Percentiles rank a stretch among this genome's conserved stretches.
phyloP scores from a whole-genome alignment of 352 stramenopile genomes.

The Pythium aristosporum region DNA sequence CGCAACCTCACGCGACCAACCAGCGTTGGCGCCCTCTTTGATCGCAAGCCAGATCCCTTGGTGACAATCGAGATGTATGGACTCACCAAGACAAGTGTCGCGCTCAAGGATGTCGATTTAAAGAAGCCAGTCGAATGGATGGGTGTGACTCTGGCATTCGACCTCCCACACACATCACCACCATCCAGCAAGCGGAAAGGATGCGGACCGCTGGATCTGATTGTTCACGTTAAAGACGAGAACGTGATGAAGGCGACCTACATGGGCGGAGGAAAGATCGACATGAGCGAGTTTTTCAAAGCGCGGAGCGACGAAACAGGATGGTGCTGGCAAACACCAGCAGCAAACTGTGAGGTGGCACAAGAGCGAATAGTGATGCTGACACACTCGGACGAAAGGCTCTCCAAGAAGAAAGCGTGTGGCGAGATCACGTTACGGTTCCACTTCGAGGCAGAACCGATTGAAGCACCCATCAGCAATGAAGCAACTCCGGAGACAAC shows the following conservation, averaged over 20 bases:
- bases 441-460: constrained; percentile 23
- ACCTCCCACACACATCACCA: constrained; percentile 15
- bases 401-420: constrained; percentile 37
- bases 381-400: constrained; percentile 33
- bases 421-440: constrained; percentile 41
- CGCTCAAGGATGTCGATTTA: constrained; percentile 39
- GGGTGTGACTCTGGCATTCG: constrained; percentile 24
- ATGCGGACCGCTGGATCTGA: constrained; percentile 21
- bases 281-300: constrained; percentile 34
- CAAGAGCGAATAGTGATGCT: constrained; percentile 25
- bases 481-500: neutral
- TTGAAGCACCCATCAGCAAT: neutral
- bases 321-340: constrained; percentile 11
- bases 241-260: constrained; percentile 45
- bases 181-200: constrained; percentile 20
- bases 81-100: constrained; percentile 14
- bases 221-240: constrained; percentile 42
- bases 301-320: neutral
- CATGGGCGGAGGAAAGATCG: constrained; percentile 39
- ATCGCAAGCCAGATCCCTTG: constrained; percentile 41
- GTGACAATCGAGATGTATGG: constrained; percentile 37
- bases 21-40: constrained; percentile 35
- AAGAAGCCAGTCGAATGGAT: constrained; percentile 37
- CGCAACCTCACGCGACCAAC: constrained; percentile 31
- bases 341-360: neutral